Evolutionary conservation across 2,329 filamentous ascomycete species (phyloP).

Genomic region (Microcyclospora pomicola): DNA sequence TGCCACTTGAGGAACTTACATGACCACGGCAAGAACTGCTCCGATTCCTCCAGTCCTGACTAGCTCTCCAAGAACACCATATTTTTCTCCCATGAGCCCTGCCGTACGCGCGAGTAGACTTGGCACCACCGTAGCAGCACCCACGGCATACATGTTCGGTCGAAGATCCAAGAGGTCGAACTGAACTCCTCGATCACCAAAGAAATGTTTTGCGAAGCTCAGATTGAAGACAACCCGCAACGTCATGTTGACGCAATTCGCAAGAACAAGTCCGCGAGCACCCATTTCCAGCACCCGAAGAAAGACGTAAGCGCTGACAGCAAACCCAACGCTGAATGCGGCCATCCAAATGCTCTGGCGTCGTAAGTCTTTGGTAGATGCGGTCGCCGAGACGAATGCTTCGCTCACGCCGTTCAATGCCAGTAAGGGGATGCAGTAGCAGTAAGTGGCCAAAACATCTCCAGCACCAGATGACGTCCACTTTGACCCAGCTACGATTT

Average conservation of each 20-base stretch:
- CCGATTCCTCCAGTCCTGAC: constrained; percentile 24
- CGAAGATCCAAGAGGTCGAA: constrained; percentile 16
- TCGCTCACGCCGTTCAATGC: constrained; percentile 86
- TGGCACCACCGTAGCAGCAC: constrained; percentile 24
- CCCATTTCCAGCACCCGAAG: constrained; percentile 56
- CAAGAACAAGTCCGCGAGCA: constrained; percentile 66
- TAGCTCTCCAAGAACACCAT: constrained; percentile 31
- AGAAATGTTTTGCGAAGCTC: constrained; percentile 55
- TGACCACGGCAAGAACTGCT: constrained; percentile 21
- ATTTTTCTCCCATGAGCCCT: constrained; percentile 14
- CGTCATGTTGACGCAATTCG: constrained; percentile 82
- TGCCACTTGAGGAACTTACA: constrained; percentile 20
- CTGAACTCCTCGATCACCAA: constrained; percentile 32
- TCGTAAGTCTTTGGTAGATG: constrained; percentile 59
- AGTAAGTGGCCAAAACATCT: constrained; percentile 62
- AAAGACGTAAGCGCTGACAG: constrained; percentile 57
- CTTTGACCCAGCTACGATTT: constrained; percentile 58
- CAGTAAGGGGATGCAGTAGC: constrained; percentile 84
- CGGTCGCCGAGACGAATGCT: constrained; percentile 82
- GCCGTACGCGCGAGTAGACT: constrained; percentile 22
- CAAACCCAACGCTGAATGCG: constrained; percentile 65
- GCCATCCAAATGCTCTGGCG: constrained; percentile 74
- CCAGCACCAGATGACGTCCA: constrained; percentile 67
- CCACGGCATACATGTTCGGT: constrained; percentile 24
- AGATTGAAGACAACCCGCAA: constrained; percentile 72